These are phyloP conservation scores for Trichoderma endophyticum DNA, from an alignment of 2,329 filamentous ascomycete species.

Conservation along the genomic window DNA sequence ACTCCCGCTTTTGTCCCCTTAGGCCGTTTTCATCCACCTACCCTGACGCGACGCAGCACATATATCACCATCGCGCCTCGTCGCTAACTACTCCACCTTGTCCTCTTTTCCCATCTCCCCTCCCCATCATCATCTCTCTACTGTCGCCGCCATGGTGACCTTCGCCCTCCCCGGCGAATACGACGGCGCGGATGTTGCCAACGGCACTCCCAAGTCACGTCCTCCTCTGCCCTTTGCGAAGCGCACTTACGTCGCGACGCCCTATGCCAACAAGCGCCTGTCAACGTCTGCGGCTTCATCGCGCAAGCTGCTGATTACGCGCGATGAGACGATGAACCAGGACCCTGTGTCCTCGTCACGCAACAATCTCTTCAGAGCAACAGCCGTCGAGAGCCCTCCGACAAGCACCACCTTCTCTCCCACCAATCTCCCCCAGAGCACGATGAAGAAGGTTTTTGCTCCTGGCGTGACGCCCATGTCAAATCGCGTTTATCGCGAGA, in stretches of 20 bases:
- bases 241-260: conserved; percentile 41
- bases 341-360: conserved; percentile 36
- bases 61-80: conserved; percentile 8
- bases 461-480: conserved; percentile 44
- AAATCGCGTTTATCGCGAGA: conserved; percentile 42
- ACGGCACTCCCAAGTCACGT: conserved; percentile 39
- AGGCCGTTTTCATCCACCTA: conserved; percentile 10
- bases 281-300: conserved; percentile 39
- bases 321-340: conserved; percentile 37
- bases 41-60: conserved; percentile 8
- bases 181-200: conserved; percentile 30
- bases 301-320: conserved; percentile 35
- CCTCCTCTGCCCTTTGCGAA: conserved; percentile 44
- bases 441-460: conserved; percentile 48
- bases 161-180: conserved; percentile 39
- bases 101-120: not conserved
- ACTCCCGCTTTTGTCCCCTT: not conserved
- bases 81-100: not conserved
- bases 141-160: conserved; percentile 34
- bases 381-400: conserved; percentile 35
- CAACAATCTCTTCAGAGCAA: conserved; percentile 45
- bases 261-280: conserved; percentile 36
- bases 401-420: conserved; percentile 42
- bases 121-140: not conserved
- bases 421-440: conserved; percentile 43